phyloP scores from a whole-genome alignment of 2,329 filamentous ascomycete genomes.

The Ophiostoma perfectum region DNA sequence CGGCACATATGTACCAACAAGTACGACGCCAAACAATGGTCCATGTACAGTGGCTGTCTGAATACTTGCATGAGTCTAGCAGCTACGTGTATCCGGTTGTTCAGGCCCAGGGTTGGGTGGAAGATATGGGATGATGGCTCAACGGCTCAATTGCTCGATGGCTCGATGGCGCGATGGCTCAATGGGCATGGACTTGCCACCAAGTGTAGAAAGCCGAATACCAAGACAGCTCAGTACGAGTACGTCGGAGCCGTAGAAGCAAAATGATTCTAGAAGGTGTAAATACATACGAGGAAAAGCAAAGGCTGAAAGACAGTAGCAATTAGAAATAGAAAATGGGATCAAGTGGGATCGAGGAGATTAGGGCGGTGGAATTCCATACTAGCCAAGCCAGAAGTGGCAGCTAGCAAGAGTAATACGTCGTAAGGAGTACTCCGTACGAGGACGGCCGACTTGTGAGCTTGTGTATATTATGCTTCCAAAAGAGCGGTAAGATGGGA shows the following conservation, averaged over 20 bases:
- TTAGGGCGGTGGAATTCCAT: background rate
- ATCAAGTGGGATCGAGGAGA: conserved; percentile 8
- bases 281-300: background rate
- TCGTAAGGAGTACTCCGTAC: background rate
- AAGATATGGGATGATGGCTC: too few species aligned
- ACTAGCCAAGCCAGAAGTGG: background rate
- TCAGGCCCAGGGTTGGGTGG: too few species aligned
- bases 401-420: background rate
- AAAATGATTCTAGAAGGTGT: background rate
- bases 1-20: background rate
- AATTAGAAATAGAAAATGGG: conserved; percentile 1
- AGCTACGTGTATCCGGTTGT: too few species aligned
- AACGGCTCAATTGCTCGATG: too few species aligned
- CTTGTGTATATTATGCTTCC: background rate
- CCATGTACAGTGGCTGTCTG: too few species aligned
- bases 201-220: background rate
- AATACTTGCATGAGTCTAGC: too few species aligned
- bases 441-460: background rate
- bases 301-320: background rate
- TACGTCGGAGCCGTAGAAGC: background rate
- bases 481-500: background rate
- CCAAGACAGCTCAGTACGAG: background rate
- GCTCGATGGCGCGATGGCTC: too few species aligned
- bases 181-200: too few species aligned
- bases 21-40: too few species aligned